Evolutionary conservation across 75 land plant species (phyloP).

Genomic region (Sequoia sempervirens): DNA sequence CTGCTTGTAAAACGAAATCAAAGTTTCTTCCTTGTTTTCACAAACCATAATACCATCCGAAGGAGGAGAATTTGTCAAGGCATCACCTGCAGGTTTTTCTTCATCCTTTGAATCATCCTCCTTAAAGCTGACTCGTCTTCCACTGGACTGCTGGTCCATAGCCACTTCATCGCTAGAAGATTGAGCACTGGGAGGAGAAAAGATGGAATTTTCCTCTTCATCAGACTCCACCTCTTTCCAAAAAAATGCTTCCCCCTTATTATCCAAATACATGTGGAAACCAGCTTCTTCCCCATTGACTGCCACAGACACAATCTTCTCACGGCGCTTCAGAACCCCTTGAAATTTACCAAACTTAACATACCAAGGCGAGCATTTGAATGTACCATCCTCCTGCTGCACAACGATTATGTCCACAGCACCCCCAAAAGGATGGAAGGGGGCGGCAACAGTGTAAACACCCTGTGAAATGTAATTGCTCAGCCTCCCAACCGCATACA

Average conservation of each 20-base stretch:
- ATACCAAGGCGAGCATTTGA: conserved; percentile 95
- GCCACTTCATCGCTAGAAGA: conserved; percentile 59
- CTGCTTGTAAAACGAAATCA: background rate
- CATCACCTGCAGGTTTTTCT: background rate
- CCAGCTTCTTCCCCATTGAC: conserved; percentile 70
- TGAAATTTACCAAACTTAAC: conserved; percentile 94
- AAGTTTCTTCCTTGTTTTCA: background rate
- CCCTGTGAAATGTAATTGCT: conserved; percentile 66
- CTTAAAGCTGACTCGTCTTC: conserved; percentile 20
- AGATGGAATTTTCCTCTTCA: conserved; percentile 28
- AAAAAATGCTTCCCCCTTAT: conserved; percentile 92
- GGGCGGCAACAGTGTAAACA: conserved; percentile 82
- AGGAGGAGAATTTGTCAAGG: background rate
- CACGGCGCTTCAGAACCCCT: conserved; percentile 76
- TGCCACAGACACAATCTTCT: conserved; percentile 63
- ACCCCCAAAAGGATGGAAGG: conserved; percentile 97
- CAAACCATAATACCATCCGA: background rate
- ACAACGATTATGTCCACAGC: conserved; percentile 96
- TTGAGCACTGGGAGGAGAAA: conserved; percentile 24
- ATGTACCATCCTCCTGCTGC: conserved; percentile 86
- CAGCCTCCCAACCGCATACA: conserved; percentile 63
- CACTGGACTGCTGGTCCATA: conserved; percentile 13
- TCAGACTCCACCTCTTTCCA: conserved; percentile 49
- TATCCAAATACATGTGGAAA: conserved; percentile 85
- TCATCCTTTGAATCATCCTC: conserved; percentile 31